These are phyloP conservation scores for Marasmius oreades DNA, from an alignment of 1,284 basidiomycete species.

Conservation along the genomic window DNA sequence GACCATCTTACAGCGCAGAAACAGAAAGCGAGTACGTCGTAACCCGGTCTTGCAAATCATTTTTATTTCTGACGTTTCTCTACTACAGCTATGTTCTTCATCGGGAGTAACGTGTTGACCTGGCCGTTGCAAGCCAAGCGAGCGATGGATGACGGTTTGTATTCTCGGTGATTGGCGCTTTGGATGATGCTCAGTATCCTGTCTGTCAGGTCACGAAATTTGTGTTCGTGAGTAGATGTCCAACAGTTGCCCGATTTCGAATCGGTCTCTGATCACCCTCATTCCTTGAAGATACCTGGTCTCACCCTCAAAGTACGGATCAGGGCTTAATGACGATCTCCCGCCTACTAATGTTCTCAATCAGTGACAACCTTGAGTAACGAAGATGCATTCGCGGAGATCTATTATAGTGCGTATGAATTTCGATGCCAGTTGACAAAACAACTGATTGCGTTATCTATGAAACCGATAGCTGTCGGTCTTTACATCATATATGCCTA, in stretches of 20 bases:
- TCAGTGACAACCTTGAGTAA: conserved; percentile 69
- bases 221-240: conserved; percentile 42
- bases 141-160: conserved; percentile 48
- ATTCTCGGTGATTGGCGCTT: neutral
- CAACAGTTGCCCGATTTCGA: neutral
- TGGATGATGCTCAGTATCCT: neutral
- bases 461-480: neutral
- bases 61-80: neutral
- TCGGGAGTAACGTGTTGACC: conserved; percentile 75
- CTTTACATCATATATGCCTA: neutral
- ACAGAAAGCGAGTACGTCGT: conserved; percentile 61
- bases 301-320: conserved; percentile 42
- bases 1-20: conserved; percentile 58
- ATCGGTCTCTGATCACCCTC: neutral
- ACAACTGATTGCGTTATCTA: conserved; percentile 2
- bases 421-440: neutral
- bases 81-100: conserved; percentile 65
- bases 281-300: conserved; percentile 47
- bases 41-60: no score
- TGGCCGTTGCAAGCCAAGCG: conserved; percentile 71
- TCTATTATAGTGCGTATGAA: conserved; percentile 61
- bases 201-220: conserved; percentile 52
- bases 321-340: neutral
- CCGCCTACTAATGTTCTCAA: neutral
- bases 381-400: conserved; percentile 74